Evolutionary conservation across 169 alveolate species (phyloP).

Genomic region (Plasmodium gonderi): DNA sequence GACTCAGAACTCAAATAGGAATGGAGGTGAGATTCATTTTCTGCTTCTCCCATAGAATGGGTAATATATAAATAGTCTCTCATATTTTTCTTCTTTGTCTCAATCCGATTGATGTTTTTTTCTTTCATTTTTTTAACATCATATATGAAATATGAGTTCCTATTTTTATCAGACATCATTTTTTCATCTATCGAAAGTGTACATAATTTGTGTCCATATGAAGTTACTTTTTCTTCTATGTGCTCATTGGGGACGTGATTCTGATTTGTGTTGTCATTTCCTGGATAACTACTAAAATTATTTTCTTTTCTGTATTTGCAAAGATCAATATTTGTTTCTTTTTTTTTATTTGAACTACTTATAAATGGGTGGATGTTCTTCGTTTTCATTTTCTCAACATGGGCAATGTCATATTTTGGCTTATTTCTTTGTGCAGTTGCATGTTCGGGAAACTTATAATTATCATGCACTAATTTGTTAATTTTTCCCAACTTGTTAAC

Average conservation of each 20-base stretch:
- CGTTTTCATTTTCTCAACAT: no score
- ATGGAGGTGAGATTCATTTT: not conserved
- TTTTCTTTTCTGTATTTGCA: conserved; percentile 5
- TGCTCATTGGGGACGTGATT: not conserved
- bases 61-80: not conserved
- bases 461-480: not conserved
- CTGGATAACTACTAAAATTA: not conserved
- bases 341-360: not conserved
- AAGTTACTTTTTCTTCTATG: not conserved
- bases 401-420: not conserved
- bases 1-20: not conserved
- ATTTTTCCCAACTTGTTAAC: no score
- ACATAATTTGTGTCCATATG: not conserved
- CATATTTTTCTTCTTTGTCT: not conserved
- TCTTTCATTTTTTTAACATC: not conserved
- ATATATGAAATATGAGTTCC: not conserved
- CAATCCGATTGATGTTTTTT: not conserved
- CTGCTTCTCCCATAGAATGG: not conserved
- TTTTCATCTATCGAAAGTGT: not conserved
- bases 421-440: not conserved
- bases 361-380: not conserved
- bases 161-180: not conserved
- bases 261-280: not conserved
- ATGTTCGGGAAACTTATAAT: not conserved
- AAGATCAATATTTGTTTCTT: not conserved